Conservation (phyloP, 208 protist species). For the Crithidia thermophila region DNA sequence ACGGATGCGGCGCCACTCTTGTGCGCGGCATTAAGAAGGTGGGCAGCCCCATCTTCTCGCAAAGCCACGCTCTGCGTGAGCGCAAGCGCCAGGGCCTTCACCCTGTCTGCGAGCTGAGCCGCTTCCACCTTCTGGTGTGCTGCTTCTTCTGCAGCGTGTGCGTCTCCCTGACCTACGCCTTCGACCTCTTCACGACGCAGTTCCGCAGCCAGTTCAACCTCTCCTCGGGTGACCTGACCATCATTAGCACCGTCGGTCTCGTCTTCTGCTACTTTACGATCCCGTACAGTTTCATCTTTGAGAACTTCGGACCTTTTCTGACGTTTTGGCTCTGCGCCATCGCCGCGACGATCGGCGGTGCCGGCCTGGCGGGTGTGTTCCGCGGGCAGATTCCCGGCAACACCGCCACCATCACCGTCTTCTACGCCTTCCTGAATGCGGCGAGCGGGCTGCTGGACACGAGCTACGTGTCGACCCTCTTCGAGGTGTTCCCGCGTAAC, state of each 20-base stretch:
- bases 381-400: slow-evolving; percentile 49
- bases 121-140: slow-evolving; percentile 61
- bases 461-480: slow-evolving; percentile 53
- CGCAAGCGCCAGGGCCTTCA: slow-evolving; percentile 43
- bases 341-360: slow-evolving; percentile 38
- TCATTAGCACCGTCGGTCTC: slow-evolving; percentile 68
- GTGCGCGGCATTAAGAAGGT: slow-evolving; percentile 3
- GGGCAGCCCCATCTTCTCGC: slow-evolving; percentile 32
- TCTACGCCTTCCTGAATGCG: slow-evolving; percentile 65
- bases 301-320: slow-evolving; percentile 51
- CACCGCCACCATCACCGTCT: slow-evolving; percentile 48
- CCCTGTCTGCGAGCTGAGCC: slow-evolving; percentile 57
- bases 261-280: slow-evolving; percentile 77
- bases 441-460: slow-evolving; percentile 56
- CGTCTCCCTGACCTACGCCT: slow-evolving; percentile 68
- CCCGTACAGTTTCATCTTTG: slow-evolving; percentile 67
- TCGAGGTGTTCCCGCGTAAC: slow-evolving; percentile 71
- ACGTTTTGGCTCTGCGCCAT: slow-evolving; percentile 41
- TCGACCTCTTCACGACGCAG: slow-evolving; percentile 64
- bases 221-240: slow-evolving; percentile 59
- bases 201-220: slow-evolving; percentile 46
- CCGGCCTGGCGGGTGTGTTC: slow-evolving; percentile 45
- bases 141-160: slow-evolving; percentile 74
- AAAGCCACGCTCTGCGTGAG: slow-evolving; percentile 31
- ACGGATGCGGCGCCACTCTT: neutral